Evolutionary conservation across 192 early-diverging fungal genomes (phyloP).

Genomic region (Anaeromyces robustus): DNA sequence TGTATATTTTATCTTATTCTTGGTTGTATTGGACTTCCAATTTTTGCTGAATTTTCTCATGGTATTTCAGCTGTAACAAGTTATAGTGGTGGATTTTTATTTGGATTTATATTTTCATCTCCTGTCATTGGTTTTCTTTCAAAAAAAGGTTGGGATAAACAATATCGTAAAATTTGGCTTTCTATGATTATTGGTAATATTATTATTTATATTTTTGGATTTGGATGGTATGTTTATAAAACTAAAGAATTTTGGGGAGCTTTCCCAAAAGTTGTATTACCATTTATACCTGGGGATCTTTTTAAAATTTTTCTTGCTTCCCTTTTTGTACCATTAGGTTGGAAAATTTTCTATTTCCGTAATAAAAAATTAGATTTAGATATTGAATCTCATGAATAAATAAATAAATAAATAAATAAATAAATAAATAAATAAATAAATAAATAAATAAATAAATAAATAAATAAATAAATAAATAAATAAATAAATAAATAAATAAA

Average conservation of each 20-base stretch:
- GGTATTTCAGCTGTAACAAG: not conserved
- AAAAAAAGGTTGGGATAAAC: not conserved
- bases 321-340: not conserved
- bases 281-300: not conserved
- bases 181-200: not conserved
- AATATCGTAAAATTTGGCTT: not conserved
- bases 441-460: no score
- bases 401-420: no score
- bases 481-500: no score
- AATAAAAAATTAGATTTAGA: not conserved
- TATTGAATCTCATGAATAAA: no score
- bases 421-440: no score
- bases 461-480: no score
- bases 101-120: not conserved
- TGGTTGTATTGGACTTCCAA: not conserved
- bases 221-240: not conserved
- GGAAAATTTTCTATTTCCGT: not conserved
- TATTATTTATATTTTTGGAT: not conserved
- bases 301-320: not conserved
- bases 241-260: not conserved
- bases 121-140: not conserved
- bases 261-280: not conserved
- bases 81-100: not conserved
- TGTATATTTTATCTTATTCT: not conserved
- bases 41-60: not conserved